These are phyloP conservation scores for Erigeron philadelphicus DNA, from an alignment of 140 eudicot species.

Conservation along the genomic window DNA sequence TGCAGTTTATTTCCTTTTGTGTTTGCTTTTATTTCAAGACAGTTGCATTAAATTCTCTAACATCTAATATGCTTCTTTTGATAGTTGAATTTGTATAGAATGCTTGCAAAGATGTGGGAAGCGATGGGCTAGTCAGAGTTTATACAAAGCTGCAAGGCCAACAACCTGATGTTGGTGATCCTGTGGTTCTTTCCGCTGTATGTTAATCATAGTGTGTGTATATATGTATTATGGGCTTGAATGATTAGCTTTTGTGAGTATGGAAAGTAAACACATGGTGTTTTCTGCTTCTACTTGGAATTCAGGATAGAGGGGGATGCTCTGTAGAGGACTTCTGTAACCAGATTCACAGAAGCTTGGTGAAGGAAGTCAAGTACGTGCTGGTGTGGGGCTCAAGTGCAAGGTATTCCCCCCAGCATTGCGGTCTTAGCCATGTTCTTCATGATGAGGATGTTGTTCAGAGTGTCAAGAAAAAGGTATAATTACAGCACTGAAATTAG, in stretches of 20 bases:
- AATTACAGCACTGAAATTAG: not conserved
- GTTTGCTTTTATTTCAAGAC: not conserved
- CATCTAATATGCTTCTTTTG: conserved; percentile 14
- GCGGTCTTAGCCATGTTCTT: conserved; percentile 79
- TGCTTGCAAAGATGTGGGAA: conserved; percentile 98
- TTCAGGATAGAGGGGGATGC: conserved; percentile 96
- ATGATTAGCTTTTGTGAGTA: not conserved
- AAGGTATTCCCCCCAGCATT: conserved; percentile 92
- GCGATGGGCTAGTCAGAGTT: conserved; percentile 95
- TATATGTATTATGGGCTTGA: not conserved
- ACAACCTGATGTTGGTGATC: conserved; percentile 92
- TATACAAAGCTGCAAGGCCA: conserved; percentile 97
- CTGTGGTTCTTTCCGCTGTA: conserved; percentile 92
- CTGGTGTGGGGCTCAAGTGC: conserved; percentile 95
- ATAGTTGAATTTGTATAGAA: conserved; percentile 94
- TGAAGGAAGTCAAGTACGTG: conserved; percentile 88
- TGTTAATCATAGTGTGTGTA: conserved; percentile 29
- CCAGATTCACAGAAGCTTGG: conserved; percentile 83
- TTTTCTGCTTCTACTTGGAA: not conserved
- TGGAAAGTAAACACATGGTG: not conserved
- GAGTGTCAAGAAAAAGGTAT: conserved; percentile 92
- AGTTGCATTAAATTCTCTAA: not conserved
- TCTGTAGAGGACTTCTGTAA: conserved; percentile 88
- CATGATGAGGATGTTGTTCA: conserved; percentile 96
- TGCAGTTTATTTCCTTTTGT: not conserved